Evolutionary conservation across 495 filamentous ascomycete genomes (phyloP), one percentile per base, ranked within the genome.

Genomic region (Neurospora sp.): DNA sequence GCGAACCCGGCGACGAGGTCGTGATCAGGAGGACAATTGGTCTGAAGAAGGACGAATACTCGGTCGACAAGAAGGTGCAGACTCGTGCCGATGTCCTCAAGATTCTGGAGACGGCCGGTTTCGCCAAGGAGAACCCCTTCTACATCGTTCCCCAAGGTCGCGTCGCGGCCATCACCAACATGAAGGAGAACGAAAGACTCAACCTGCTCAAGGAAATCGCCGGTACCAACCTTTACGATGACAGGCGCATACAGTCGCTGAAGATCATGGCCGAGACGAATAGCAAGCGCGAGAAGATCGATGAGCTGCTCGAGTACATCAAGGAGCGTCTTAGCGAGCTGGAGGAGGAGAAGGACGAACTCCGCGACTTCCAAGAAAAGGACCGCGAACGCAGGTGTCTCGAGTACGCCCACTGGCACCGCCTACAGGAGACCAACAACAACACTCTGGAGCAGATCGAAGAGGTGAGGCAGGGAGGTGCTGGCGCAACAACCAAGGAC

Each of bases 71-170:
- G 76, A 98, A 98, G 83, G 97, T 96, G 75, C 94, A 94, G 27
- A 98, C 94, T 35, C 97, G 97, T 79, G 86, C 89, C 74, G 96
- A 99, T 80, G 95, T 99, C 9, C 92, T 96, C 87, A 97, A 97
- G 79, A 87, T 98, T 40, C 89, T 99, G 22, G 96, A 99, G 80
- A 94, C 93, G 9, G 96, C 96, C 6, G 96, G 96, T 27, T 98
- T 99, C 81, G 97, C 94, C 70, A 91, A 93, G 73, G 97, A 94
- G 72, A 99, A 99, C 81, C 96, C 96, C 27, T 99, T 98, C 85
- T 99, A 98, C 79, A 99, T 99, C 75, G 96, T 99, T 2, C 96
- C 96, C 3, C 96, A 99, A 79, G 96, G 96, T 40, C 92, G 96
- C 73, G 94, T 99, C 69, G 98, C 96, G 0, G 91, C 93, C 31